These are phyloP conservation scores for Dicorynia guianensis DNA, from an alignment of 306 rosid genomes.

Conservation along the genomic window DNA sequence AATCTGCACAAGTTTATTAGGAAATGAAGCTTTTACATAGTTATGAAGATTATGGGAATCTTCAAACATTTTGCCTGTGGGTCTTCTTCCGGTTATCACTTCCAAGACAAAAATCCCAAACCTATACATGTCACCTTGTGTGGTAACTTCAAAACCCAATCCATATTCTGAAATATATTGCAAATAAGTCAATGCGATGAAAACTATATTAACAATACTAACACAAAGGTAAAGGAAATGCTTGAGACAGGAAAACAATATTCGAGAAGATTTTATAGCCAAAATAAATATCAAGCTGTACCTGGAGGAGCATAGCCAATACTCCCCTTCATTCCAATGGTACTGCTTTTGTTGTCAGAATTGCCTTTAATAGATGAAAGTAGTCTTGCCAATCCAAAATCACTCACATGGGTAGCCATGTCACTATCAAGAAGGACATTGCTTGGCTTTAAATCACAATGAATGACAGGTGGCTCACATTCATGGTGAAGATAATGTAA, in stretches of 20 bases:
- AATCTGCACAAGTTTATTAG: constrained; percentile 11
- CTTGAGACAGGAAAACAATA: not conserved
- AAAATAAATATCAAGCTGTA: not conserved
- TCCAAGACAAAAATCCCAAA: constrained; percentile 27
- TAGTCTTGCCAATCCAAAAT: not conserved
- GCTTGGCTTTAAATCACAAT: not conserved
- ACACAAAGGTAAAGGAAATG: not conserved
- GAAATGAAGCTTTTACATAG: not conserved
- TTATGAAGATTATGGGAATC: not conserved
- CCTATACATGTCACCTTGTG: constrained; percentile 9
- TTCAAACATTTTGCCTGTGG: constrained; percentile 1
- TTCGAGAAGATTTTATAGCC: not conserved
- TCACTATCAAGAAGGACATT: constrained; percentile 6
- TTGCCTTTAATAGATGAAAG: not conserved
- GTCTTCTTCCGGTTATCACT: not conserved
- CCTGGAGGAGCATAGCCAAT: not conserved
- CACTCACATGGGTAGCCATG: not conserved
- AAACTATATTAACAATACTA: not conserved
- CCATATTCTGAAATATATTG: constrained; percentile 12
- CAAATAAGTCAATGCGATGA: not conserved
- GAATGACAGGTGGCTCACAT: not conserved
- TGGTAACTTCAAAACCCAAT: constrained; percentile 17
- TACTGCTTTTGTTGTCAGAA: not conserved
- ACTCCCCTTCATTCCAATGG: not conserved
- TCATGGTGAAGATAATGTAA: not conserved